phyloP scores from a whole-genome alignment of 1,284 basidiomycete species.

The Ceratobasidium sp. region DNA sequence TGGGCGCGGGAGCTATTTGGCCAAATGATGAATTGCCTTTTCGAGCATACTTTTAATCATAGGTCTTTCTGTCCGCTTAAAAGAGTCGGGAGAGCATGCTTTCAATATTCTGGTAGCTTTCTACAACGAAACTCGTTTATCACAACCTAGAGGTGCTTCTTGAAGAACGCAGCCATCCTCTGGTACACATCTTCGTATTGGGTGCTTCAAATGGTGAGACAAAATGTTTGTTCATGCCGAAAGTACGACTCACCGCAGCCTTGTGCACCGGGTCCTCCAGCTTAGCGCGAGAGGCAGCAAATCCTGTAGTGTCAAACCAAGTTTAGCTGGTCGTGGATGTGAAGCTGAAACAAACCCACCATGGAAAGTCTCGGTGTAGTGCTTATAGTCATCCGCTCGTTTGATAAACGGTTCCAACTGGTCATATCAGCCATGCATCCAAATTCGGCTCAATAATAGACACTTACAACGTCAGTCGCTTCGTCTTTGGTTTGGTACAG shows the following conservation, averaged over 20 bases:
- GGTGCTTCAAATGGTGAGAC: neutral
- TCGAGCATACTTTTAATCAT: too few species aligned
- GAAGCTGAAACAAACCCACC: conserved; percentile 7
- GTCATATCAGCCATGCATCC: neutral
- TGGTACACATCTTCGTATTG: conserved; percentile 37
- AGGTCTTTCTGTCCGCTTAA: too few species aligned
- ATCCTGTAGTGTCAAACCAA: neutral
- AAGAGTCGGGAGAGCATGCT: too few species aligned
- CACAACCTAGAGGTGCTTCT: conserved; percentile 10
- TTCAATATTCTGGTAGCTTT: neutral
- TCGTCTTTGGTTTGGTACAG: conserved; percentile 35
- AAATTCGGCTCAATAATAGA: neutral
- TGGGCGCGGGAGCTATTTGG: neutral
- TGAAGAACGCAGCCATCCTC: conserved; percentile 25
- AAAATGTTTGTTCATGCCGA: neutral
- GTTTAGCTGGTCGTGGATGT: neutral
- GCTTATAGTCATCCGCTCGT: conserved; percentile 29
- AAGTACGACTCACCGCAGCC: conserved; percentile 16
- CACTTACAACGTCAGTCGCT: neutral
- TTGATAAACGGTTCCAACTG: conserved; percentile 36
- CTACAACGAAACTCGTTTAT: neutral
- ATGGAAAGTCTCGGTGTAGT: conserved; percentile 23
- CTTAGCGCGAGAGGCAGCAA: conserved; percentile 25
- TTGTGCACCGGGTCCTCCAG: conserved; percentile 30
- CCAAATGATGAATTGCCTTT: too few species aligned